Percentiles rank a stretch among this genome's conserved stretches.
Evolutionary conservation across 257 asterid genomes (phyloP).

Genomic region (Petrea volubilis): DNA sequence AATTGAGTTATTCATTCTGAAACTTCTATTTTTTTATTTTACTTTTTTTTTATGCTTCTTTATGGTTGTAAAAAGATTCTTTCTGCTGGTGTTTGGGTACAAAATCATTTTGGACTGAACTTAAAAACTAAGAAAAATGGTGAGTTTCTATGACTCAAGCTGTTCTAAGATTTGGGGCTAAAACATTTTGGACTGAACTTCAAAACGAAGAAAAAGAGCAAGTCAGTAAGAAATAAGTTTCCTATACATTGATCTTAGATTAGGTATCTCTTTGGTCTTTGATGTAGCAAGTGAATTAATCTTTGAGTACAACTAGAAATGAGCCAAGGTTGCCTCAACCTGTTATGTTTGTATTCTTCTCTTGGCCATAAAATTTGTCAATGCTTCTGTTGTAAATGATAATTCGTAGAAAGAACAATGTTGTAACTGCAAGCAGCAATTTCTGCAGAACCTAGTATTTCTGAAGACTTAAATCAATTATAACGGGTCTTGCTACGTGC

Average conservation of each 20-base stretch:
- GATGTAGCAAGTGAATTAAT: background rate
- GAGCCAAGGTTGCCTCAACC: background rate
- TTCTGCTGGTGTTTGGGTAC: background rate
- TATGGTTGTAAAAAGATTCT: background rate
- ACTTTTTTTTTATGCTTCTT: background rate
- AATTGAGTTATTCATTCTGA: background rate
- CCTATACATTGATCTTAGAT: background rate
- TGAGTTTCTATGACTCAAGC: background rate
- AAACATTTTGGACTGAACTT: no score
- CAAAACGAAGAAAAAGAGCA: no score
- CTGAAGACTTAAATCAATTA: background rate
- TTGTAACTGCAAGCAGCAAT: background rate
- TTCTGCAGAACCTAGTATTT: background rate
- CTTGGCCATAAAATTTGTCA: background rate
- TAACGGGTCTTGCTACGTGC: background rate
- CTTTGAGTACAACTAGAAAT: background rate
- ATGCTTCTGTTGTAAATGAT: background rate
- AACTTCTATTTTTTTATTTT: background rate
- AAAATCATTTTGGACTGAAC: conserved; percentile 11
- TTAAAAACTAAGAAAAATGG: background rate
- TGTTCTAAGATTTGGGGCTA: no score
- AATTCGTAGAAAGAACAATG: background rate
- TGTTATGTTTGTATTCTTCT: background rate
- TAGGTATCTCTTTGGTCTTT: background rate
- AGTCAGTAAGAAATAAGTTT: background rate